Evolutionary conservation across 306 rosid genomes (phyloP), one percentile per base, ranked within the genome.

Genomic region (Mimosa pudica): DNA sequence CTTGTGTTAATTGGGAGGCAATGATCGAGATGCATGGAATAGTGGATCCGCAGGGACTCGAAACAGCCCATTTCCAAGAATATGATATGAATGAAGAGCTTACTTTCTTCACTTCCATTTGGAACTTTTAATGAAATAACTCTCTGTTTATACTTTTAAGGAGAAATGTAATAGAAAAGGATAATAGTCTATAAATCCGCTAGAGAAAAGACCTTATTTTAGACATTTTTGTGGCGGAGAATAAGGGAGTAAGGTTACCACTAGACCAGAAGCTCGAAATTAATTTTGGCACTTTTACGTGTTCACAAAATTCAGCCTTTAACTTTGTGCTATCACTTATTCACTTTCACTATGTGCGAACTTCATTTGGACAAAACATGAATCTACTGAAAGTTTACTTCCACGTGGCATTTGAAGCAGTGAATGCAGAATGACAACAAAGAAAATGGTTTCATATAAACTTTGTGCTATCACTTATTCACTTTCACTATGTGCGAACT

Each of bases 1-100:
- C 91, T 55, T 86, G 77, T 74, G 61, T 91, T 78, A 86, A 93
- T 80, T 93, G 99, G 98, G 99, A 96, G 64, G 82, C 84, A 16
- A 68, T 96, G 71, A 90, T 84, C 20, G 98, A 91, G 81, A 87
- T 93, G 93, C 90, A 88, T 71, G 89, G 86, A 61, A 63, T 87
- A 35, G 82, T 79, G 58, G 87, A 83, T 71, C 48, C 58, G 74
- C 89, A 81, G 75, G 97, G 86, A 84, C 67, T 82, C 65, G 90
- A 84, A 78, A 67, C 77, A 49, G 78, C 72, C 11, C 84, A 83
- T 73, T 77, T 89, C 62, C 91, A 88, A 77, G 78, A 82, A 71
- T 87, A 84, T 70, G 91, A 93, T 70, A 75, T 52, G 42, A 79
- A 71, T 77, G 96, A 93, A 70, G 94, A 90, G 32, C 86, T 84